Evolutionary conservation across 2,329 filamentous ascomycete genomes (phyloP), one percentile per base, ranked within the genome.

Genomic region (Penicillium glabrum): DNA sequence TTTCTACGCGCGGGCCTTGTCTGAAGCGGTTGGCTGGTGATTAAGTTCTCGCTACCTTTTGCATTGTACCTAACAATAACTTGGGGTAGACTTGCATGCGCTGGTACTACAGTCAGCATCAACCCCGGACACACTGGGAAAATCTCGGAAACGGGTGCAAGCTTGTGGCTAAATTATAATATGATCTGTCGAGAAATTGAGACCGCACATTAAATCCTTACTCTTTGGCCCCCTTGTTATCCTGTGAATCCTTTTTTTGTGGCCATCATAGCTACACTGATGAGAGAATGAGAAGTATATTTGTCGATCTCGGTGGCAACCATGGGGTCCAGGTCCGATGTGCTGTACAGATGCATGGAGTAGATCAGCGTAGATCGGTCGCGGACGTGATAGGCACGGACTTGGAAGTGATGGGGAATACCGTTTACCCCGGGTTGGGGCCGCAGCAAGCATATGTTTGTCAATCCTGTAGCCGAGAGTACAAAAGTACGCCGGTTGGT

Each of bases 291-390:
- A 19, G 16, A 5, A 29, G 27, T 39, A 41, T 6, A 21, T 14
- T 21, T 50, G 33, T 41, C 47, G 47, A 50, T 41, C 47, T 27
- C 39, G 31, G 50, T 53, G 50, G 50, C 50, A 46, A 46, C 27
- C 9, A 19, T 27, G 27, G 19, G 19, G 14, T 29, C 21, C 19
- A 27, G 50, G 29, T 16, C 29, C 21, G 26, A 23, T 33, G 45
- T 27, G 29, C 45, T 16, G 16, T 46, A 21, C 9, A 24, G n/a
- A 39, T 39, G 35, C 19, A 39, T 14, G 11, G 21, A 13, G 31
- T 50, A 41, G 47, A 50, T 50, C 35, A 24, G 46, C 19, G 19
- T 24, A 19, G 21, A 26, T 23, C 37, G 8, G 9, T 8, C 16
- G 21, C 44, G 29, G 24, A 46, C 16, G 31, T 35, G 2, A 24